Evolutionary conservation across 176 grass and related monocot genomes (phyloP).

Genomic region (Carex myosuroides): DNA sequence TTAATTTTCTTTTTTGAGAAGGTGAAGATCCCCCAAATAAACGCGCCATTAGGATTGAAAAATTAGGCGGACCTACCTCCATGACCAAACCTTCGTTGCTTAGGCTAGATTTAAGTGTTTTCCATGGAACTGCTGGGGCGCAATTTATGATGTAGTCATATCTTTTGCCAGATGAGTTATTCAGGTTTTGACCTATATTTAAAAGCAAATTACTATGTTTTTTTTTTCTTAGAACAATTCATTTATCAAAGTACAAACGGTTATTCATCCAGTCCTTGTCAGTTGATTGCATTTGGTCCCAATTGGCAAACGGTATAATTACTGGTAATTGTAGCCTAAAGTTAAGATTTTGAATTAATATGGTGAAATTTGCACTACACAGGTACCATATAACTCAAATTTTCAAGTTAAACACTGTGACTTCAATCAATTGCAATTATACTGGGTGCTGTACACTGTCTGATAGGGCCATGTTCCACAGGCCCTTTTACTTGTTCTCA

Average conservation of each 20-base stretch:
- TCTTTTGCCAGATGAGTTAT: constrained; percentile 9
- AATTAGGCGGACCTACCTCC: not conserved
- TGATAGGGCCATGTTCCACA: too few species aligned
- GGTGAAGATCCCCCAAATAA: not conserved
- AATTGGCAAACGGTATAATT: not conserved
- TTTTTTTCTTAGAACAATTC: not conserved
- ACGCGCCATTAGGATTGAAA: not conserved
- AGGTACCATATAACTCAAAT: too few species aligned
- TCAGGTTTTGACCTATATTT: not conserved
- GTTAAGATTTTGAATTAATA: too few species aligned
- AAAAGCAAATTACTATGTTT: not conserved
- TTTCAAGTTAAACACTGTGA: too few species aligned
- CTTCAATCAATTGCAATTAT: too few species aligned
- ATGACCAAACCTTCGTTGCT: not conserved
- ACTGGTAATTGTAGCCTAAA: not conserved
- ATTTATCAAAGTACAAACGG: too few species aligned
- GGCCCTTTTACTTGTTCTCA: too few species aligned
- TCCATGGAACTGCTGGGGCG: not conserved
- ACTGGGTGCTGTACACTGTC: too few species aligned
- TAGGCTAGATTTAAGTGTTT: not conserved
- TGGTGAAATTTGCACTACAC: too few species aligned
- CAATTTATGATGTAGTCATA: constrained; percentile 13
- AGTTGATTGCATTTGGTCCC: not conserved
- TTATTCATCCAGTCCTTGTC: too few species aligned
- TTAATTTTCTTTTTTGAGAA: not conserved